Percentiles rank a stretch among this genome's conserved stretches.
These are phyloP conservation scores for Epichloe elymi DNA, from an alignment of 2,329 filamentous ascomycete species.

Conservation along the genomic window DNA sequence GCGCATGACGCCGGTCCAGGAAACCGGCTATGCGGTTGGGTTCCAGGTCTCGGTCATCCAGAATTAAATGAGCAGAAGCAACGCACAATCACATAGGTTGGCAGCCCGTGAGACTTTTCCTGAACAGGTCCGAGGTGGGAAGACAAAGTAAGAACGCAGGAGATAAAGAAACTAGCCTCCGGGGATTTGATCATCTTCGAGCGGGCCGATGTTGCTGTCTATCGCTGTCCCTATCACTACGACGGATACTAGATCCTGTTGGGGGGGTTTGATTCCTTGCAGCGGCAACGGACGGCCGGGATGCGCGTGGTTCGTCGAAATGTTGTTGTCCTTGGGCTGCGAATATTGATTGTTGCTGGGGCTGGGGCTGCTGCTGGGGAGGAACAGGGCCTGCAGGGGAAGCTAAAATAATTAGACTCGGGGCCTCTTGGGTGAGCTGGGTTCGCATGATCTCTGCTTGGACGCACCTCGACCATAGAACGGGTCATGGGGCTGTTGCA, in stretches of 20 bases:
- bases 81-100: slow-evolving; percentile 14
- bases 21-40: slow-evolving; percentile 9
- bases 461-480: slow-evolving; percentile 50
- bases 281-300: slow-evolving; percentile 23
- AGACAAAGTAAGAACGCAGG: not conserved
- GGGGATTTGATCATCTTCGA: slow-evolving; percentile 17
- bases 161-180: slow-evolving; percentile 4
- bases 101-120: not conserved
- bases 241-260: slow-evolving; percentile 24
- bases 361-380: slow-evolving; percentile 11
- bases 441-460: slow-evolving; percentile 10
- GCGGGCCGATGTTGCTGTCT: slow-evolving; percentile 27
- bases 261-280: slow-evolving; percentile 26
- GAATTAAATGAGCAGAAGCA: slow-evolving; percentile 14
- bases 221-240: slow-evolving; percentile 29
- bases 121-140: not conserved
- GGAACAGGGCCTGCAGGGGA: slow-evolving; percentile 34
- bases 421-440: slow-evolving; percentile 7
- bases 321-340: slow-evolving; percentile 33
- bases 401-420: slow-evolving; percentile 35
- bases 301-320: slow-evolving; percentile 35
- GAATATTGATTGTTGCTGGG: slow-evolving; percentile 23
- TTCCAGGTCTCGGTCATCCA: slow-evolving; percentile 17
- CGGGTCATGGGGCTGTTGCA: slow-evolving; percentile 31
- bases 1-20: slow-evolving; percentile 15